Evolutionary conservation across 345 rosid species (phyloP).

Genomic region (Sonneratia caseolaris): DNA sequence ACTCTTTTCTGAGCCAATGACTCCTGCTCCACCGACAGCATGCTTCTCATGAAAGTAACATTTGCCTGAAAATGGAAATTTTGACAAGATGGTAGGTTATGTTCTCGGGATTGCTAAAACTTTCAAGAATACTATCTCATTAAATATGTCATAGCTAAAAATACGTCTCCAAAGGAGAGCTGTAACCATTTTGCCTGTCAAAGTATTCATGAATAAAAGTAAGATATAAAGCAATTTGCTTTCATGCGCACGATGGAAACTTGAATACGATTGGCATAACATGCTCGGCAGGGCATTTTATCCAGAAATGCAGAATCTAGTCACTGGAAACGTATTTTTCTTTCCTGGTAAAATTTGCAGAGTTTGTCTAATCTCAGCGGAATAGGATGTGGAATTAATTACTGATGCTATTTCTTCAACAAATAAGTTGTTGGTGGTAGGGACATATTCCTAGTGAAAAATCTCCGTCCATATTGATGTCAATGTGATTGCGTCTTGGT

Average conservation of each 20-base stretch:
- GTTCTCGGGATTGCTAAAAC: background rate
- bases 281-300: slow-evolving; percentile 18
- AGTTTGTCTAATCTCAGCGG: slow-evolving; percentile 10
- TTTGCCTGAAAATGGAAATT: background rate
- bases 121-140: background rate
- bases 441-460: slow-evolving; percentile 28
- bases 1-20: slow-evolving; percentile 8
- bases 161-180: background rate
- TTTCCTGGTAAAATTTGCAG: slow-evolving; percentile 11
- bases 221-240: background rate
- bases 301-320: slow-evolving; percentile 10
- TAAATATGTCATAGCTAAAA: background rate
- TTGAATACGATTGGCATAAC: slow-evolving; percentile 2
- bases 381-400: slow-evolving; percentile 15
- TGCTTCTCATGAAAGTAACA: background rate
- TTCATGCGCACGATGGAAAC: slow-evolving; percentile 10
- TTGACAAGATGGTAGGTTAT: slow-evolving; percentile 3
- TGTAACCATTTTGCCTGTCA: slow-evolving; percentile 4
- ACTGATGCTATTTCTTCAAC: slow-evolving; percentile 19
- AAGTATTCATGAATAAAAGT: slow-evolving; percentile 4
- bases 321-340: slow-evolving; percentile 10
- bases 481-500: slow-evolving; percentile 21
- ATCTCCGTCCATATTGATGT: slow-evolving; percentile 13
- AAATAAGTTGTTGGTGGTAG: slow-evolving; percentile 29
- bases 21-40: background rate